These are phyloP conservation scores for Chondrostereum purpureum DNA, from an alignment of 1,284 basidiomycete genomes.

Conservation along the genomic window DNA sequence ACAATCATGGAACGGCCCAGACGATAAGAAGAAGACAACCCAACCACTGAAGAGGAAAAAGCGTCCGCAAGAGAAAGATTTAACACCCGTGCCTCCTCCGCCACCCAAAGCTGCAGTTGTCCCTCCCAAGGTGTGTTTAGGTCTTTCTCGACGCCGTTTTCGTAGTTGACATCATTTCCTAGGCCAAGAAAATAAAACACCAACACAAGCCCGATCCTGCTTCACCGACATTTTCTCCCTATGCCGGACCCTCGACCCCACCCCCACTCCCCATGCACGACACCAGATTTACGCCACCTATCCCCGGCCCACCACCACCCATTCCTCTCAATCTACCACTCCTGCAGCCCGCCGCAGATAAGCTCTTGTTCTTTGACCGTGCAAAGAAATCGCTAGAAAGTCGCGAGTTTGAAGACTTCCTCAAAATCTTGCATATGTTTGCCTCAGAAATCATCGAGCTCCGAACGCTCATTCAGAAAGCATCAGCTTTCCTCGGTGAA, in stretches of 20 bases:
- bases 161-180: conserved; percentile 9
- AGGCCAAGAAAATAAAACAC: conserved; percentile 56
- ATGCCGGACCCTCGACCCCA: conserved; percentile 38
- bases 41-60: conserved; percentile 43
- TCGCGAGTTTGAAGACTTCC: conserved; percentile 87
- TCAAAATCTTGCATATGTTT: conserved; percentile 87
- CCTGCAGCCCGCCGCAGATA: conserved; percentile 64
- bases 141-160: neutral
- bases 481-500: conserved; percentile 74
- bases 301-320: conserved; percentile 17
- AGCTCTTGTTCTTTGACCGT: conserved; percentile 91
- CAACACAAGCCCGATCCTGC: conserved; percentile 50
- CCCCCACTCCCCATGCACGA: conserved; percentile 26
- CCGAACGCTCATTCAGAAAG: conserved; percentile 76
- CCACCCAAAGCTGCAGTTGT: conserved; percentile 28
- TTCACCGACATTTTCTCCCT: conserved; percentile 51
- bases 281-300: conserved; percentile 21
- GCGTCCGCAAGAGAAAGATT: conserved; percentile 54
- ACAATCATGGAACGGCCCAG: conserved; percentile 34
- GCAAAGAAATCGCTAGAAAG: conserved; percentile 82
- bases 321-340: conserved; percentile 23
- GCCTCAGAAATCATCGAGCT: conserved; percentile 89
- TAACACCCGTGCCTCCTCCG: conserved; percentile 45
- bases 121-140: conserved; percentile 26
- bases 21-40: conserved; percentile 41